A percentile compares a stretch with the other conserved stretches of the same genome.
These are phyloP conservation scores for Penstemon newberryi DNA, from an alignment of 257 asterid species.

Conservation along the genomic window DNA sequence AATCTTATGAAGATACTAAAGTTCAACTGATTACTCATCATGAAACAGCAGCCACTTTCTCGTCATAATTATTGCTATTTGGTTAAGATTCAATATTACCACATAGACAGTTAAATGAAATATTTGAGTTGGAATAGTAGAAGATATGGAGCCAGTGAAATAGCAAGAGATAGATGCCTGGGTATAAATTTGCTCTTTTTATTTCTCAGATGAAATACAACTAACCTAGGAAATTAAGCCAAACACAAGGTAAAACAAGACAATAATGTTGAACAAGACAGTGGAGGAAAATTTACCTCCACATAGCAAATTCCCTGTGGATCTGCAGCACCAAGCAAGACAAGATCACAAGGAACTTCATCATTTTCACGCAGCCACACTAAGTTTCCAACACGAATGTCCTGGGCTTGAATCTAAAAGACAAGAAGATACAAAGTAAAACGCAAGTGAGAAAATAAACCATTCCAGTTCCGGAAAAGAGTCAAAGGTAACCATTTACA, in stretches of 20 bases:
- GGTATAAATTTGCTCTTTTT: background rate
- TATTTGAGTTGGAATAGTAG: conserved; percentile 2
- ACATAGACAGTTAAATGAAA: conserved; percentile 1
- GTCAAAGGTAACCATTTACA: background rate
- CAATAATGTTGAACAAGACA: conserved; percentile 12
- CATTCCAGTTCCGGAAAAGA: too few relatives aligned
- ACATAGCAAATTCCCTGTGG: conserved; percentile 87
- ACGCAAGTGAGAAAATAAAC: background rate
- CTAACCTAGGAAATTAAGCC: conserved; percentile 2
- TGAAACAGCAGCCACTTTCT: conserved; percentile 4
- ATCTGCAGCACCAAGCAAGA: conserved; percentile 92
- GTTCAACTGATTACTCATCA: conserved; percentile 11
- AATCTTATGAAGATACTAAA: background rate
- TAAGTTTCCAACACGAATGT: conserved; percentile 80
- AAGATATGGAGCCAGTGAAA: conserved; percentile 24
- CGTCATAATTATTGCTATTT: background rate
- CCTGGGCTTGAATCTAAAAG: conserved; percentile 86
- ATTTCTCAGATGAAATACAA: conserved; percentile 15
- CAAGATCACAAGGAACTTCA: conserved; percentile 97
- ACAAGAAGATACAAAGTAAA: conserved; percentile 27
- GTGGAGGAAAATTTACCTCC: conserved; percentile 61
- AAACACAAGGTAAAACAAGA: conserved; percentile 27
- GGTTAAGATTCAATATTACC: background rate
- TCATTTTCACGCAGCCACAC: conserved; percentile 99
- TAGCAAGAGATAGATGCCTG: background rate